These are phyloP conservation scores for Dimargaris verticillata DNA, from an alignment of 192 early-diverging fungal species.

Conservation along the genomic window DNA sequence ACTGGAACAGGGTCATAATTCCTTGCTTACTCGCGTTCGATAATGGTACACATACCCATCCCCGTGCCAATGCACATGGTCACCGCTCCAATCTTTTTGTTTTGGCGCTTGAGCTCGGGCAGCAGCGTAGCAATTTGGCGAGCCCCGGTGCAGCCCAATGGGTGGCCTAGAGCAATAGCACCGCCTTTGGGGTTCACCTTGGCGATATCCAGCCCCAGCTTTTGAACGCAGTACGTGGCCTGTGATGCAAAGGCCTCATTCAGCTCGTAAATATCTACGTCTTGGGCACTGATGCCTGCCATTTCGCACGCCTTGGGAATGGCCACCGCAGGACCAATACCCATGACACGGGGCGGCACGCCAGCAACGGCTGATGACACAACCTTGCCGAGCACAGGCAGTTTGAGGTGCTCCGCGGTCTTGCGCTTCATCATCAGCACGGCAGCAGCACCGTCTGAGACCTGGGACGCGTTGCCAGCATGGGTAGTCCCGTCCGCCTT, in stretches of 20 bases:
- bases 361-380: constrained; percentile 75
- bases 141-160: constrained; percentile 83
- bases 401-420: constrained; percentile 68
- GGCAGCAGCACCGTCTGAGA: constrained; percentile 93
- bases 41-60: constrained; percentile 81
- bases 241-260: constrained; percentile 99
- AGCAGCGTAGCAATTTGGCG: constrained; percentile 92
- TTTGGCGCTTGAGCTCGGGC: constrained; percentile 74
- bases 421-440: constrained; percentile 89
- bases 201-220: constrained; percentile 65
- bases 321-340: constrained; percentile 87
- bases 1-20: too few species aligned
- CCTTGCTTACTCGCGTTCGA: constrained; percentile 44
- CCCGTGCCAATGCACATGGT: constrained; percentile 87
- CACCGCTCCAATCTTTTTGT: constrained; percentile 70
- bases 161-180: constrained; percentile 95
- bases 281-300: constrained; percentile 52
- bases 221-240: constrained; percentile 79
- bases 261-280: constrained; percentile 81
- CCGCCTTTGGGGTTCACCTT: constrained; percentile 98
- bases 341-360: constrained; percentile 89
- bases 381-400: constrained; percentile 76
- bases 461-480: constrained; percentile 93
- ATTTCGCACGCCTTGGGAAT: constrained; percentile 77
- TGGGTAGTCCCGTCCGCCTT: constrained; percentile 69